Evolutionary conservation across 2,329 filamentous ascomycete species (phyloP), one percentile per base, ranked within the genome.

Genomic region (Phaeosphaeria sp.): DNA sequence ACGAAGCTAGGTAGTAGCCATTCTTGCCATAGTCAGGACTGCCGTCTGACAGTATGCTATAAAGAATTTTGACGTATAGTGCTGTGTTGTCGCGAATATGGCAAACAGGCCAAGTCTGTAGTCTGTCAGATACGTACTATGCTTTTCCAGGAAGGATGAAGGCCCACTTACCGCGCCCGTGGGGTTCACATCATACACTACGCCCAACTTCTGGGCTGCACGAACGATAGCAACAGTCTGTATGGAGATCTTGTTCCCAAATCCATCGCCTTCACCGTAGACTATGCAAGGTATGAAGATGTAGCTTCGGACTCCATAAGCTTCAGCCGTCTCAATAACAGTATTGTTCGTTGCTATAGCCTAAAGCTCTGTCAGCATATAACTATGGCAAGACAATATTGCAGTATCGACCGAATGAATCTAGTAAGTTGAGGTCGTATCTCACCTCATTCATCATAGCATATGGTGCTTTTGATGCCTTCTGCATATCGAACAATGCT

Each of bases 281-380:
- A 86, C 84, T 25, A 86, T 80, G 61, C 83, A 86, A 1, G 83
- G 84, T 0, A 72, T 73, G 65, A 86, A 85, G n/a, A 86, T 79
- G 60, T 86, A 86, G 55, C 77, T 80, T 27, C 73, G 74, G 2
- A 86, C 81, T 0, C 80, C 81, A 15, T 76, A 57, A 11, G 63
- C 63, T 22, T 81, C 78, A 6, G 77, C 76, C 6, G 74, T 68
- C 18, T 84, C 81, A 36, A 83, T 80, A 8, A 84, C 72, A 0
- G 56, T 67, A 39, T 72, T 76, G 56, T 84, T 84, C 7, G 78
- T 74, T 0, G 71, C 59, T 2, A 81, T 57, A 2, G 78, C 78
- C 79, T 82, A 18, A 22, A 9, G 18, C 3, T 13, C 11, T 7
- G 6, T 36, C 3, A 36, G 30, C 30, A 36, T 36, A 13, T 36